Evolutionary conservation across 2,329 filamentous ascomycete genomes (phyloP).

Genomic region (Fusarium stilboides): DNA sequence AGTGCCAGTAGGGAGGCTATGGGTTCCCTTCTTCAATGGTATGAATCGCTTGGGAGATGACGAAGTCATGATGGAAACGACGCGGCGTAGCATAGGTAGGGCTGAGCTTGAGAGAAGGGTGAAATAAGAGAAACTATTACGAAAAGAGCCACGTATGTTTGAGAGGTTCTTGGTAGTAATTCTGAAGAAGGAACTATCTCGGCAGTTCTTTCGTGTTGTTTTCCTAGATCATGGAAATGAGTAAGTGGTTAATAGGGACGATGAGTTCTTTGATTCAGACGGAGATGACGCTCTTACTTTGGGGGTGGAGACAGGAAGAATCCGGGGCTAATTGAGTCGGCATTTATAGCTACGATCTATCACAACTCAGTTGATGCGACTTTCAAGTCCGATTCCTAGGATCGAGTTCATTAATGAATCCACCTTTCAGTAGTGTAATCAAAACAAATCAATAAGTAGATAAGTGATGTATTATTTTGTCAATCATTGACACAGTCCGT

Average conservation of each 20-base stretch:
- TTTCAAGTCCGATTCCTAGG: neutral
- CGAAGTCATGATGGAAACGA: conserved; percentile 62
- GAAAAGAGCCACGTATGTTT: neutral
- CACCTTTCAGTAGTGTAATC: no score
- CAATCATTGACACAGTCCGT: no score
- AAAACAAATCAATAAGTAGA: no score
- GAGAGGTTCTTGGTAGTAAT: neutral
- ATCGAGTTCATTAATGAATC: neutral
- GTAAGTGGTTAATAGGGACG: conserved; percentile 9
- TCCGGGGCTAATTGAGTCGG: conserved; percentile 19
- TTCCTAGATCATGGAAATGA: neutral
- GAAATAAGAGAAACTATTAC: neutral
- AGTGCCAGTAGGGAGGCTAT: conserved; percentile 51
- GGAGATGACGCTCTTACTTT: conserved; percentile 38
- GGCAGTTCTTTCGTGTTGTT: neutral
- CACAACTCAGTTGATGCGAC: neutral
- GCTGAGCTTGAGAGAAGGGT: neutral
- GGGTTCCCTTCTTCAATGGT: conserved; percentile 63
- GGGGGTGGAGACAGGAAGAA: conserved; percentile 32
- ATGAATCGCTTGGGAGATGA: conserved; percentile 66
- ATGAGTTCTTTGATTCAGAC: conserved; percentile 34
- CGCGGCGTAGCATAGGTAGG: conserved; percentile 46
- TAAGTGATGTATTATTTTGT: no score
- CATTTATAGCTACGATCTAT: conserved; percentile 13
- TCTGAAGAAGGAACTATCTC: neutral